Evolutionary conservation across 805 yeast species (phyloP), one percentile per base, ranked within the genome.

Genomic region (Pichia sporocuriosa): DNA sequence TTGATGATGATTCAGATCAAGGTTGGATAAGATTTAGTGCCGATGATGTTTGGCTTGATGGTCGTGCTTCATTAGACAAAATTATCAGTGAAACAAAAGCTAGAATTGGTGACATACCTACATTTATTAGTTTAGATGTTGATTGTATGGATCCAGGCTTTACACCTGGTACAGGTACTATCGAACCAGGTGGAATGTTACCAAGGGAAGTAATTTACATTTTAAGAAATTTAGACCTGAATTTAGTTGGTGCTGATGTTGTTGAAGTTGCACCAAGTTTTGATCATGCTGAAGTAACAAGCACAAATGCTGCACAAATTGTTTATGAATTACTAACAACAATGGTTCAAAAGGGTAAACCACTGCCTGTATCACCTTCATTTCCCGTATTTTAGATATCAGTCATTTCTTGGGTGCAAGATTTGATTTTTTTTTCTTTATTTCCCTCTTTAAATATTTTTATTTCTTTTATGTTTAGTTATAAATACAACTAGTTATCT

Each of bases 121-220:
- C 84, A 0, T 85, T 82, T 53, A 65, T 85, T 32, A 78, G 86
- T 17, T 82, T 85, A n/a, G 95, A 84, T 58, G 79, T 84, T 35
- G 86, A 75, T 53, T 74, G 72, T 15, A 62, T 75, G 47, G 80
- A 75, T 54, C 79, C 80, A 8, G 80, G 73, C 1, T 72, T 72
- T 50, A 74, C 75, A 15, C 70, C 75, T 37, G 80, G 79, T 3
- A 75, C 80, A 1, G 80, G 80, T 6, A 74, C 80, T 12, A 75
- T 70, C 44, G 80, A 75, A 56, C 72, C 79, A 1, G 80, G 80
- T 32, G 80, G 80, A 47, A 66, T 75, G 66, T 57, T 73, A 39
- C 79, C 80, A 10, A 62, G 80, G 40, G 80, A 75, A 51, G 65
- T 74, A 39, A 59, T 75, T 33, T 66, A 71, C 45, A 64, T 75